Evolutionary conservation across 306 rosid species (phyloP).

Genomic region (Senna tora): DNA sequence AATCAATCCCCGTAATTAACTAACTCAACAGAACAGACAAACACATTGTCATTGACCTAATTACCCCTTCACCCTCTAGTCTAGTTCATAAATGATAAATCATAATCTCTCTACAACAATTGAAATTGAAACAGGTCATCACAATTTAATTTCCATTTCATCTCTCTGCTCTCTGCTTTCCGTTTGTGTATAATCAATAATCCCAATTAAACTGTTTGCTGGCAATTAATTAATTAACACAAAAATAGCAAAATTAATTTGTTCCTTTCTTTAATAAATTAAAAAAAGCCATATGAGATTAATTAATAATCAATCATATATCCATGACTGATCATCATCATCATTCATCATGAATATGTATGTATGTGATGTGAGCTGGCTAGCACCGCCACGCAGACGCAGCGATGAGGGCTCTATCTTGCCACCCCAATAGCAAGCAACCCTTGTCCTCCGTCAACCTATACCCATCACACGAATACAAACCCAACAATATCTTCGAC

Average conservation of each 20-base stretch:
- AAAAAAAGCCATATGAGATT: background rate
- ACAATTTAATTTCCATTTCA: background rate
- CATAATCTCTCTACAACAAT: background rate
- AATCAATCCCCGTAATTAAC: too few species aligned
- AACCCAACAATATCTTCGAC: slow-evolving; percentile 76
- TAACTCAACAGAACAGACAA: background rate
- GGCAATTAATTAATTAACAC: too few species aligned
- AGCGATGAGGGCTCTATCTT: slow-evolving; percentile 73
- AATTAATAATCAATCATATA: background rate
- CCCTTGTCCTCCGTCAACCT: slow-evolving; percentile 84
- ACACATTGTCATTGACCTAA: background rate
- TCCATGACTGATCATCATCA: background rate
- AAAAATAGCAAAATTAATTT: background rate
- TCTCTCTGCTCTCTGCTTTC: background rate
- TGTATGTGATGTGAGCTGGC: too few species aligned
- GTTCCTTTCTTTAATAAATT: too few species aligned
- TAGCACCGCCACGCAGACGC: slow-evolving; percentile 96
- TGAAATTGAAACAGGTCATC: background rate
- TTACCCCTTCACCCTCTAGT: too few species aligned
- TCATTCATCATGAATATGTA: too few species aligned
- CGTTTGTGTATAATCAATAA: background rate
- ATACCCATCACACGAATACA: slow-evolving; percentile 84
- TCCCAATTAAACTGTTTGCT: background rate
- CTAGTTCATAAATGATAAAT: too few species aligned
- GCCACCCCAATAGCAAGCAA: slow-evolving; percentile 90